These are phyloP conservation scores for Fomitiporia mediterranea DNA, from an alignment of 1,284 basidiomycete species.

Conservation along the genomic window DNA sequence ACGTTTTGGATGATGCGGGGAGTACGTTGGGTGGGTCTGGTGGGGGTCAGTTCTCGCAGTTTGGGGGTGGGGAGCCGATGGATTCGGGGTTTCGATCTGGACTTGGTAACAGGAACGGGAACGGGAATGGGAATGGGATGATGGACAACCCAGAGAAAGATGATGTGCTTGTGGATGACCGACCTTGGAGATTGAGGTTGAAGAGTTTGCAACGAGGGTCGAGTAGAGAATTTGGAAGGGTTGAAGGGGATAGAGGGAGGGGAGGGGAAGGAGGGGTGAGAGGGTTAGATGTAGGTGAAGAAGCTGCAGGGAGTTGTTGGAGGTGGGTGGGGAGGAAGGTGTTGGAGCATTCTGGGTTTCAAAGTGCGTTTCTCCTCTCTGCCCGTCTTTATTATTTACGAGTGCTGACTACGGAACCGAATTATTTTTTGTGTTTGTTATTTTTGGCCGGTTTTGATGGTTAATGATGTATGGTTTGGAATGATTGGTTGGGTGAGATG, in stretches of 20 bases:
- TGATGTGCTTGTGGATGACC: conserved; percentile 45
- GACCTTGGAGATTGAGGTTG: too few species aligned
- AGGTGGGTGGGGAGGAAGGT: conserved; percentile 70
- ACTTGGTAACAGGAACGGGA: too few species aligned
- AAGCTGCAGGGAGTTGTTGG: conserved; percentile 55
- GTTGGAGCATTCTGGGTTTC: conserved; percentile 85
- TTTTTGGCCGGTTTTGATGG: neutral
- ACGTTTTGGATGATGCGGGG: conserved; percentile 24
- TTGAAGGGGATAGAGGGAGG: too few species aligned
- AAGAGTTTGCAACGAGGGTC: too few species aligned
- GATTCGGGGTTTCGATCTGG: neutral
- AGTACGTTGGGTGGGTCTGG: conserved; percentile 2
- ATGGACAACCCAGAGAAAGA: conserved; percentile 46
- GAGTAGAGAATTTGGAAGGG: too few species aligned
- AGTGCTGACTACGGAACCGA: too few species aligned
- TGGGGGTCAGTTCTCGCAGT: conserved; percentile 24
- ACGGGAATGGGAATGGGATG: too few species aligned
- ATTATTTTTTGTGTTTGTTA: too few species aligned
- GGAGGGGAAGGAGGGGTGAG: too few species aligned
- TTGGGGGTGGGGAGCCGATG: neutral
- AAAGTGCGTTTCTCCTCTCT: conserved; percentile 64
- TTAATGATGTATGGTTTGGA: neutral
- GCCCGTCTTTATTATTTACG: too few species aligned
- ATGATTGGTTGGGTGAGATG: neutral
- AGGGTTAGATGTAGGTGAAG: conserved; percentile 44